Evolutionary conservation across 176 grass and related monocot genomes (phyloP), one percentile per base, ranked within the genome.

Genomic region (Oryza australiensis): DNA sequence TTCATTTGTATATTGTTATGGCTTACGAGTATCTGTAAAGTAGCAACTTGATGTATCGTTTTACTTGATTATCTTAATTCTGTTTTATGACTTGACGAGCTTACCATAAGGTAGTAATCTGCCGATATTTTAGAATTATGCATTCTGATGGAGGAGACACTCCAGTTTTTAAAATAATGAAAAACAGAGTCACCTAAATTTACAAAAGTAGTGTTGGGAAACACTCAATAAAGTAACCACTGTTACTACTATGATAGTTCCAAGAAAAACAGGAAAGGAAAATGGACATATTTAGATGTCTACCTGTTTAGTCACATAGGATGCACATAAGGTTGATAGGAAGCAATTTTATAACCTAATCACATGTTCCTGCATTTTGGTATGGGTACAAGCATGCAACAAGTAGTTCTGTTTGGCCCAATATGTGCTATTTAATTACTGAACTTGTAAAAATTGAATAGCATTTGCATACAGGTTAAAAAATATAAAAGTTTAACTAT

Each of bases 331-430:
- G 64, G 66, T 84, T 66, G 6, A 84, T 80, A 57, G 38, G 29
- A 84, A 83, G 62, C 65, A 51, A 83, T 83, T 46, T 75, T 68
- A 3, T 59, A 83, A 74, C 34, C 16, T 41, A 74, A 90, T 40
- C 68, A 75, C 33, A 12, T 41, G 34, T 62, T 43, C 23, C 51
- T 69, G 60, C 40, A 57, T 48, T 72, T 62, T 60, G 38, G 26
- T 59, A 74, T 57, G 64, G 62, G 32, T 55, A 82, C 65, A 77
- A 5, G 49, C 64, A 48, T 38, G 53, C 18, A 78, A 38, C 22
- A 66, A 33, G 53, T 57, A 66, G n/a, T 66, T 72, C 18, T 33
- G 42, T 53, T 78, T 66, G 59, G 16, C 26, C 64, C 1, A 37
- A 37, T 37, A 37, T 37, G 35, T 37, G 35, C 35, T 37, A 7